Evolutionary conservation across 2,329 filamentous ascomycete species (phyloP), one percentile per base, ranked within the genome.

Genomic region (Gaeumannomyces sp.): DNA sequence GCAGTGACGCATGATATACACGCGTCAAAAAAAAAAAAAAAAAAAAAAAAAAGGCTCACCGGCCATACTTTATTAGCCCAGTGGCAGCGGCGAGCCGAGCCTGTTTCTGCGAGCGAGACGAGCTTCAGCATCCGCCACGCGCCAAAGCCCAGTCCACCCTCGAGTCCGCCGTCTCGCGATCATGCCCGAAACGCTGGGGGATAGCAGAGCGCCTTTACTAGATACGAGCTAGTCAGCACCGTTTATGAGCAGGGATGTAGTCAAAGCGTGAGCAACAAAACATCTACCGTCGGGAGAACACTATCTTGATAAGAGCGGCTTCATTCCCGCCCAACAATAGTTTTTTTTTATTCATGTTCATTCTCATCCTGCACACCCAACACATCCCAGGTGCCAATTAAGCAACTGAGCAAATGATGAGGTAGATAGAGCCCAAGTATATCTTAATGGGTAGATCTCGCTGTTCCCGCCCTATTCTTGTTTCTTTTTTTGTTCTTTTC

Each of bases 21-120:
- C n/a, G n/a, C n/a, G n/a, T n/a, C n/a, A n/a, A n/a, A n/a, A n/a
- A n/a, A 29, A 27, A 25, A 27, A 27, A 59, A 59, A 59, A 59
- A 7, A 59, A 58, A 59, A 59, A 59, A 28, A 59, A 59, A 59
- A 59, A 59, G 58, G 58, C 27, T 59, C 58, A 10, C 58, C 58
- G 58, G 58, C 19, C 28, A 59, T 59, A 25, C 58, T n/a, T 59
- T 14, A 59, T 29, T 6, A 3, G 29, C 3, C 29, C 29, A 29
- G 29, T 29, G 29, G 29, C 29, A 29, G 29, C 29, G 3, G 6
- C 29, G 29, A 29, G 29, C 29, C 6, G 29, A 29, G 6, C 29
- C 6, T 29, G 29, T 29, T 29, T 29, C 29, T 29, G 29, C 29
- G 29, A 29, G 29, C 29, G 6, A 29, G 29, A 29, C 29, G 29